Evolutionary conservation across 805 yeast species (phyloP).

Genomic region (Metschnikowia corniflorae): DNA sequence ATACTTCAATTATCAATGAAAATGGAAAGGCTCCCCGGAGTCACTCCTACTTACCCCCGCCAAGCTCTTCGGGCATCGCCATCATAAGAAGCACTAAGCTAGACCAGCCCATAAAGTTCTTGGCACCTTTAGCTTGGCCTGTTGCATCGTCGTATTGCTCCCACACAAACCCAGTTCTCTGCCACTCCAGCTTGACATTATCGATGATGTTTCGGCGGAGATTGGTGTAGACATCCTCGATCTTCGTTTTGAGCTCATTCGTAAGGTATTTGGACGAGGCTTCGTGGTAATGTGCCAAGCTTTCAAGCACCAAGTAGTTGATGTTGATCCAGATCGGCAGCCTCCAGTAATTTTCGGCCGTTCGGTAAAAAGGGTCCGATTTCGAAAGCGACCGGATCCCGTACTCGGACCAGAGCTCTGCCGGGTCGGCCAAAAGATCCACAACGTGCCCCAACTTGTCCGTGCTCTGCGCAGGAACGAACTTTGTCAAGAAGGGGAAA

Average conservation of each 20-base stretch:
- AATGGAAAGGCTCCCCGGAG: no score
- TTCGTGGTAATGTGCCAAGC: conserved; percentile 53
- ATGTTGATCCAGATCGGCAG: conserved; percentile 92
- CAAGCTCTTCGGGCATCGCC: conserved; percentile 61
- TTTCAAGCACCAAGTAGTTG: conserved; percentile 76
- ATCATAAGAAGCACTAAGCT: conserved; percentile 75
- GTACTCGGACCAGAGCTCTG: conserved; percentile 68
- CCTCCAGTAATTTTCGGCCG: conserved; percentile 92
- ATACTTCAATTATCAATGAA: no score
- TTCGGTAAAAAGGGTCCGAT: conserved; percentile 59
- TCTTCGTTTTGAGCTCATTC: conserved; percentile 36
- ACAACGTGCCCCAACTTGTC: conserved; percentile 50
- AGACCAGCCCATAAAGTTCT: conserved; percentile 94
- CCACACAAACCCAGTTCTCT: conserved; percentile 76
- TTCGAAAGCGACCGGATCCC: conserved; percentile 83
- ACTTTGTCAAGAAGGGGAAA: conserved; percentile 76
- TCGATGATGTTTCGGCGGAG: conserved; percentile 65
- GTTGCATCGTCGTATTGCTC: conserved; percentile 81
- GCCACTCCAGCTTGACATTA: conserved; percentile 69
- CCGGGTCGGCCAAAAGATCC: conserved; percentile 60
- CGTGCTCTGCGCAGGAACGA: conserved; percentile 47
- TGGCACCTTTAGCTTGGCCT: conserved; percentile 77
- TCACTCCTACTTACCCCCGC: no score
- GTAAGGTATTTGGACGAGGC: conserved; percentile 28
- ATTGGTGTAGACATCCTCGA: conserved; percentile 42